A percentile compares a stretch with the other conserved stretches of the same genome.
phyloP scores from a whole-genome alignment of 345 rosid genomes.

The Eucalyptus polyanthemos region DNA sequence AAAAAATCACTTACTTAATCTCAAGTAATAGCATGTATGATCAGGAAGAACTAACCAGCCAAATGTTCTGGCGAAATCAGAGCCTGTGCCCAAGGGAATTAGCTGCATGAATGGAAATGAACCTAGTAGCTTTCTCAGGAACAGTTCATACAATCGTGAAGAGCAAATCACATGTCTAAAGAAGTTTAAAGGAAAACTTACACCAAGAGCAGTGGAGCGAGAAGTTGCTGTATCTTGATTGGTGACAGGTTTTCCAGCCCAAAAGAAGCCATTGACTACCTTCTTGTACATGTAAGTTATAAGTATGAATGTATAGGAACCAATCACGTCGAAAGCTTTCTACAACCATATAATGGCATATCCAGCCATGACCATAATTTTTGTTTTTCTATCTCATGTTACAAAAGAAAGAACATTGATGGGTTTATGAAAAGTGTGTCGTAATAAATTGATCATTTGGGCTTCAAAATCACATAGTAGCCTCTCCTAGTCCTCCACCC shows the following conservation, averaged over 20 bases:
- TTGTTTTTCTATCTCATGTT: background rate
- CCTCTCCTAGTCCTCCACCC: background rate
- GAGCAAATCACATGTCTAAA: background rate
- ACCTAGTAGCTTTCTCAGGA: background rate
- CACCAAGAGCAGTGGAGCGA: constrained; percentile 83
- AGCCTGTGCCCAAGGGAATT: constrained; percentile 92
- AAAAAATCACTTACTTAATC: background rate
- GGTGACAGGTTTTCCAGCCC: constrained; percentile 60
- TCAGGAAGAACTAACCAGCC: constrained; percentile 49
- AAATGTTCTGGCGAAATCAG: constrained; percentile 90
- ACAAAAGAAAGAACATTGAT: background rate
- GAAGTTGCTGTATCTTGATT: constrained; percentile 26
- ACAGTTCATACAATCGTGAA: background rate
- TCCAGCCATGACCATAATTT: background rate
- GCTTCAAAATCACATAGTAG: background rate
- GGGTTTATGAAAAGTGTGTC: background rate
- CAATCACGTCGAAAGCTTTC: background rate
- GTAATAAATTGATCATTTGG: background rate
- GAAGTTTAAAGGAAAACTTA: constrained; percentile 17
- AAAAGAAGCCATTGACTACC: constrained; percentile 97
- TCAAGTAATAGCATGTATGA: background rate
- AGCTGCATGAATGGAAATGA: constrained; percentile 33
- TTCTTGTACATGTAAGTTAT: background rate
- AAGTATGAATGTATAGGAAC: background rate
- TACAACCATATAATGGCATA: background rate